Base-by-base conservation (phyloP, 176 grass and related monocot species). In the Oryza coarctata region DNA sequence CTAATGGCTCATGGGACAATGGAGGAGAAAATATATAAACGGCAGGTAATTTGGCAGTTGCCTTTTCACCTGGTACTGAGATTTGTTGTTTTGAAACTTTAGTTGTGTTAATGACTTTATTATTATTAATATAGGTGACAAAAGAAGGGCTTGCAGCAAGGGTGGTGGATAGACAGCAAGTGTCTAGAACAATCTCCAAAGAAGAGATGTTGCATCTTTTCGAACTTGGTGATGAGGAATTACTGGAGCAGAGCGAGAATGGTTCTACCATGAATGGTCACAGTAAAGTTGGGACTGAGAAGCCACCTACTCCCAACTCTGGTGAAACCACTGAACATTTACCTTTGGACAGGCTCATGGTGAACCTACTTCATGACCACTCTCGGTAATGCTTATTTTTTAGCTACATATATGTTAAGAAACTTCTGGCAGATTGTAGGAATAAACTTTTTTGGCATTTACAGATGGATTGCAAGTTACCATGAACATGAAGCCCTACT, bases 21-120 rank as follows among this genome's bases (percentile, higher is more conserved):
- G 96, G 96, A 98, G 92, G 96, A 98, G 82, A 98, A 98, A 90
- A 93, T 98, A 92, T 98, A 98, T 70, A 98, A 98, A 76, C 86
- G 96, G 10, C 96, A 98, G 92, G 96, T 98, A 87, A 58, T 33
- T 33, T 82, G n/a, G 28, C 22, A 71, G 55, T 68, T 60, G 12
- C 47, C 22, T 55, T 34, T 76, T 58, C 62, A 69, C 38, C 43
- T 84, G 30, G 38, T 69, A 69, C 38, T 64, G 33, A 58, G n/a
- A 18, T 45, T 74, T 75, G 2, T 82, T 82, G 65, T 78, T 86
- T 38, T 6, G 31, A 47, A 68, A 86, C 38, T 52, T 73, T 14
- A 41, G 17, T 27, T 43, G 41, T 58, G 34, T 71, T 12, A 79
- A 78, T 89, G 65, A 7, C 2, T 60, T 25, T 9, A 8, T 47